phyloP scores from a whole-genome alignment of 2,329 filamentous ascomycete species.

The Penicillium sp. region DNA sequence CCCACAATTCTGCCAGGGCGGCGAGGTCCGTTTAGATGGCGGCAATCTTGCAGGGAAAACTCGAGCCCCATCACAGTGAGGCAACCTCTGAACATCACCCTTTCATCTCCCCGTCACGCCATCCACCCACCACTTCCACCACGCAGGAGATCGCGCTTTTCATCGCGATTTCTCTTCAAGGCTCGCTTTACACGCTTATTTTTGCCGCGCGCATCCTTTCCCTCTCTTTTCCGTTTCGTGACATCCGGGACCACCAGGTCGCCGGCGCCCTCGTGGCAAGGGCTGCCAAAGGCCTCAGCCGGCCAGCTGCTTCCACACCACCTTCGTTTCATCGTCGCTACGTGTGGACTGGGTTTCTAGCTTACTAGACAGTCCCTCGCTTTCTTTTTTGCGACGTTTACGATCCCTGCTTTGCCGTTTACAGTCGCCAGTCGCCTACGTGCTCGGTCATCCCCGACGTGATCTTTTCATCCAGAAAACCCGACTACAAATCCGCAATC shows the following conservation, averaged over 20 bases:
- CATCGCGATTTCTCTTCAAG: slow-evolving; percentile 41
- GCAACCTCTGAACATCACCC: slow-evolving; percentile 41
- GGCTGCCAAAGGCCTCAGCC: slow-evolving; percentile 46
- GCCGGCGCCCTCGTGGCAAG: slow-evolving; percentile 48
- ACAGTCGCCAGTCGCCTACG: slow-evolving; percentile 11
- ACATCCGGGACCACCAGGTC: slow-evolving; percentile 38
- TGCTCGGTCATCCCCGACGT: slow-evolving; percentile 9
- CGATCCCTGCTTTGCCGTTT: slow-evolving; percentile 16
- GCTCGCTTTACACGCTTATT: slow-evolving; percentile 25
- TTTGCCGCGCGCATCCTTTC: slow-evolving; percentile 27
- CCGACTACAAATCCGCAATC: slow-evolving; percentile 43
- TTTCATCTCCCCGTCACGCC: slow-evolving; percentile 40
- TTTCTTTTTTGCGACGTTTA: slow-evolving; percentile 20
- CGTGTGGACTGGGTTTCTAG: slow-evolving; percentile 14
- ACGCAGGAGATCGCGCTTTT: slow-evolving; percentile 40
- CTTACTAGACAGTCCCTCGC: slow-evolving; percentile 13
- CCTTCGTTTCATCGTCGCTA: slow-evolving; percentile 34
- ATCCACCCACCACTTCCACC: slow-evolving; percentile 30
- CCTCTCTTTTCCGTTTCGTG: slow-evolving; percentile 32
- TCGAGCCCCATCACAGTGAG: slow-evolving; percentile 40
- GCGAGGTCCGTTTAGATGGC: slow-evolving; percentile 24
- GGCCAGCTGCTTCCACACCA: slow-evolving; percentile 38
- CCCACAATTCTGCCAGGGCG: slow-evolving; percentile 19
- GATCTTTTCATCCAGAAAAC: slow-evolving; percentile 10
- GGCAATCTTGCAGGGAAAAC: slow-evolving; percentile 33